Percentiles rank a stretch among this genome's conserved stretches.
These are phyloP conservation scores for Arbutus unedo DNA, from an alignment of 148 eudicot genomes.

Conservation along the genomic window DNA sequence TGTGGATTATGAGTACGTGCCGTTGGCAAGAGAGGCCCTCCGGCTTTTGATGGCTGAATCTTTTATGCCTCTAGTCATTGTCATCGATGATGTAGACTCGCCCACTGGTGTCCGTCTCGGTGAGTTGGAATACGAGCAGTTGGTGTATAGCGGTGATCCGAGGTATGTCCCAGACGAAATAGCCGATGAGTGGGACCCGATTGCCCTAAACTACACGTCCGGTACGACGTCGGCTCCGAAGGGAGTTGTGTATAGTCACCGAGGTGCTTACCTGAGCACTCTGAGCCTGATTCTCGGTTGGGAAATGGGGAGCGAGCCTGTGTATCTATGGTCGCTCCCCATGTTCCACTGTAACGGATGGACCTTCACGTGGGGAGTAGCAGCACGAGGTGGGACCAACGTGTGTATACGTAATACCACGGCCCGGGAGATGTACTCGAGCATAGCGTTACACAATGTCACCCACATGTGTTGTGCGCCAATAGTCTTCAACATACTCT, in stretches of 20 bases:
- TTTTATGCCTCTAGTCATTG: constrained; percentile 40
- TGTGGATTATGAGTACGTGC: constrained; percentile 56
- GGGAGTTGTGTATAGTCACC: constrained; percentile 84
- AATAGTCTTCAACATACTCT: constrained; percentile 58
- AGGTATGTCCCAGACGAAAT: constrained; percentile 27
- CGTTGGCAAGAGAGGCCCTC: constrained; percentile 57
- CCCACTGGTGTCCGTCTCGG: constrained; percentile 53
- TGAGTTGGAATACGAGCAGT: constrained; percentile 64
- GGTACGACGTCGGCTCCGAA: constrained; percentile 86
- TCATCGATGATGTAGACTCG: constrained; percentile 56
- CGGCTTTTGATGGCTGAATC: constrained; percentile 32
- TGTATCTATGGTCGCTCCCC: constrained; percentile 84
- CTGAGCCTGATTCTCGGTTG: constrained; percentile 66
- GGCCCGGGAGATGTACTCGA: constrained; percentile 51
- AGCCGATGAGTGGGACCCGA: constrained; percentile 77
- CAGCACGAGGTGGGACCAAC: constrained; percentile 92
- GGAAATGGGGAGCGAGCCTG: constrained; percentile 79
- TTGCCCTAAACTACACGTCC: constrained; percentile 76
- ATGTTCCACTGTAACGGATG: constrained; percentile 99
- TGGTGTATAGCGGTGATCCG: constrained; percentile 45
- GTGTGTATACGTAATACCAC: constrained; percentile 75
- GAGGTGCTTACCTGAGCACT: constrained; percentile 82
- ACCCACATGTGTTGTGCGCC: constrained; percentile 97
- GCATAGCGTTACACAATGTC: constrained; percentile 53
- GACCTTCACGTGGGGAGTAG: constrained; percentile 97